Conservation (phyloP, 306 rosid genomes). For the Cucurbita pepo region DNA sequence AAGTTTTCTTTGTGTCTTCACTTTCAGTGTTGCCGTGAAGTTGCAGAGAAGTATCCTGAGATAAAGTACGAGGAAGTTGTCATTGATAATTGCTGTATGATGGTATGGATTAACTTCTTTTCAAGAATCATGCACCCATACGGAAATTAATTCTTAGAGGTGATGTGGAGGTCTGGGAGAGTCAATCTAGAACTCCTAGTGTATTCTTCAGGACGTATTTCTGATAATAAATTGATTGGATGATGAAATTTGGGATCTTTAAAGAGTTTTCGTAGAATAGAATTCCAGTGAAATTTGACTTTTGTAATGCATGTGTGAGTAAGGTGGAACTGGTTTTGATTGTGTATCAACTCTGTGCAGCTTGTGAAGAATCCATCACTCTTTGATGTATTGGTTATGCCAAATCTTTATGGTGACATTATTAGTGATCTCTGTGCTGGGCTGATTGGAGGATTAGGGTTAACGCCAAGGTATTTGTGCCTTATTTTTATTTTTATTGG, state of each 20-base stretch:
- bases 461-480: slow-evolving; percentile 67
- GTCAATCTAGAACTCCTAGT: neutral
- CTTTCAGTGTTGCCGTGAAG: slow-evolving; percentile 92
- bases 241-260: neutral
- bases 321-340: neutral
- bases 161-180: neutral
- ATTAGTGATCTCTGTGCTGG: slow-evolving; percentile 99
- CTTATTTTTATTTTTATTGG: neutral
- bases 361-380: slow-evolving; percentile 97
- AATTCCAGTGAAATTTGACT: neutral
- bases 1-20: slow-evolving; percentile 8
- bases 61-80: slow-evolving; percentile 89
- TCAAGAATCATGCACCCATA: neutral
- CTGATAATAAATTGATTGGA: neutral
- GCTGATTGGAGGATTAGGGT: slow-evolving; percentile 90
- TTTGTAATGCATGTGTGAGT: slow-evolving; percentile 1
- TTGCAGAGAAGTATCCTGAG: slow-evolving; percentile 94
- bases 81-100: slow-evolving; percentile 98
- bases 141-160: neutral
- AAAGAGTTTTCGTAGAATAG: neutral
- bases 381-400: slow-evolving; percentile 98
- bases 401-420: slow-evolving; percentile 96
- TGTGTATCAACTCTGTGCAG: slow-evolving; percentile 24
- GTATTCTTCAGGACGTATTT: neutral
- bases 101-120: slow-evolving; percentile 32